A percentile compares a stretch with the other conserved stretches of the same genome.
Evolutionary conservation across 2,329 filamentous ascomycete genomes (phyloP).

Genomic region (Fusarium paranaense): DNA sequence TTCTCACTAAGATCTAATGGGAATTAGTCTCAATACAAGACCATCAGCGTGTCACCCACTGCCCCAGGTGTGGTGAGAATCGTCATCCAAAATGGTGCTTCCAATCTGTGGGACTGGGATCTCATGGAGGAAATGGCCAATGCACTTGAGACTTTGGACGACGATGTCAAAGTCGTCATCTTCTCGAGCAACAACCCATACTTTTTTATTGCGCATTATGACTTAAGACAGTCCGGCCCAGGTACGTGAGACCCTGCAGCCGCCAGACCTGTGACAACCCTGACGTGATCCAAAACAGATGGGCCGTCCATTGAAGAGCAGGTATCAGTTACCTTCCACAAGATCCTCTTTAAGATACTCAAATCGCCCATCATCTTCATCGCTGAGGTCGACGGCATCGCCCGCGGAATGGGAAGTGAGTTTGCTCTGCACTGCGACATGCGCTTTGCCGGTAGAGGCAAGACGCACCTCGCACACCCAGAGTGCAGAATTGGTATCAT

Average conservation of each 20-base stretch:
- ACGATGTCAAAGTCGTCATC: neutral
- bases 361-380: neutral
- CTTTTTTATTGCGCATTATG: neutral
- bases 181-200: neutral
- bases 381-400: neutral
- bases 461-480: neutral
- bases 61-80: neutral
- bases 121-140: neutral
- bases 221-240: neutral
- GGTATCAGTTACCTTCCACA: neutral
- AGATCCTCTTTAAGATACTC: neutral
- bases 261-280: neutral
- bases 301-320: neutral
- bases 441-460: neutral
- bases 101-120: neutral
- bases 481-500: neutral
- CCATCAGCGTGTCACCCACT: neutral
- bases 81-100: neutral
- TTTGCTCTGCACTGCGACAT: neutral
- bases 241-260: neutral
- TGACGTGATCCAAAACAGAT: neutral
- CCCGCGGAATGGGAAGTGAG: neutral
- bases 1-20: fast-evolving
- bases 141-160: neutral
- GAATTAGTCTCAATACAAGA: neutral